A percentile compares a stretch with the other conserved stretches of the same genome.
Conservation (phyloP, 768 basidiomycete genomes). For the Strobilomyces confusus region DNA sequence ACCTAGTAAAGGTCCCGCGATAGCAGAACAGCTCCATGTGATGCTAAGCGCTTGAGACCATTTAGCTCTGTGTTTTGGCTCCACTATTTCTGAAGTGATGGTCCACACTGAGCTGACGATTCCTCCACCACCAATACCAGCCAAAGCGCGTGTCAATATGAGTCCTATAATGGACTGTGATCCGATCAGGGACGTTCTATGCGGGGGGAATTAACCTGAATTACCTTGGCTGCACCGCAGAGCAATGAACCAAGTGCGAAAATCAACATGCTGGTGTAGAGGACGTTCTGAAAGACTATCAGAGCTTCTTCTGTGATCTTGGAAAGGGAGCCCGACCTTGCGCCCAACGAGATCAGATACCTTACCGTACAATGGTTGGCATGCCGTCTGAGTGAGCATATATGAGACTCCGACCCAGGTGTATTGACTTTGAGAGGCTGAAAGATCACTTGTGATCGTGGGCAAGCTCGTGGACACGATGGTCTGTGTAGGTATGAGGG, state of each 20-base stretch:
- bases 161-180: conserved; percentile 50
- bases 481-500: conserved; percentile 34
- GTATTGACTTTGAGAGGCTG: conserved; percentile 67
- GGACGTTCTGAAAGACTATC: conserved; percentile 44
- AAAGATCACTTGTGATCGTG: conserved; percentile 68
- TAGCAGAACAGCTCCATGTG: conserved; percentile 83
- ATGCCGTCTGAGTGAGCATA: conserved; percentile 82
- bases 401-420: conserved; percentile 86
- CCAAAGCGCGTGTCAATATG: conserved; percentile 58
- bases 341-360: conserved; percentile 78
- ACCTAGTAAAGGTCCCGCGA: conserved; percentile 81
- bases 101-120: conserved; percentile 86
- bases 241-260: conserved; percentile 78
- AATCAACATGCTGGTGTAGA: conserved; percentile 69
- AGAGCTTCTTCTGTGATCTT: not conserved
- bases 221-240: conserved; percentile 71
- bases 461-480: conserved; percentile 84
- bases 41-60: conserved; percentile 84
- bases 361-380: conserved; percentile 78
- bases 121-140: conserved; percentile 84
- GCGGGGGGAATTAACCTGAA: conserved; percentile 14
- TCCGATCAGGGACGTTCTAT: conserved; percentile 15
- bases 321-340: conserved; percentile 47
- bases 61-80: conserved; percentile 62
- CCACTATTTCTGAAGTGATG: conserved; percentile 81